These are phyloP conservation scores for Plantago coronopus DNA, from an alignment of 305 asterid species.

Conservation along the genomic window DNA sequence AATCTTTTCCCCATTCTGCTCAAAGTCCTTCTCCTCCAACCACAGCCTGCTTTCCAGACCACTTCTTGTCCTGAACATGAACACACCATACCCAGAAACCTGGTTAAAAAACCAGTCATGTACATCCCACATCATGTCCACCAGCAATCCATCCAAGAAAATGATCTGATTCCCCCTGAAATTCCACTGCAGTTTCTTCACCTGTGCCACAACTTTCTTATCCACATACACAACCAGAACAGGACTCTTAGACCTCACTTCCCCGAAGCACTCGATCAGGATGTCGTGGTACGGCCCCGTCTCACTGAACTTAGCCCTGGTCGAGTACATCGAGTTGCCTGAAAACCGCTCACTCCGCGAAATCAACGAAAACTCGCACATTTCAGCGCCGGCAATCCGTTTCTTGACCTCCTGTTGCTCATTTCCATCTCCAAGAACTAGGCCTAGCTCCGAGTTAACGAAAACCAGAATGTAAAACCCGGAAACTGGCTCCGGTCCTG, in stretches of 20 bases:
- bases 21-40: slow-evolving; percentile 50
- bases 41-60: slow-evolving; percentile 76
- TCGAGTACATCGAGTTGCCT: slow-evolving; percentile 43
- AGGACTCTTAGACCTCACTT: slow-evolving; percentile 23
- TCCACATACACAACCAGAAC: slow-evolving; percentile 54
- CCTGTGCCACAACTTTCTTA: slow-evolving; percentile 51
- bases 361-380: slow-evolving; percentile 33
- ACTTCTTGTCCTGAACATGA: slow-evolving; percentile 77
- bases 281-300: slow-evolving; percentile 50
- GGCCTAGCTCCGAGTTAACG: slow-evolving; percentile 44
- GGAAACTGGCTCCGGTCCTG: slow-evolving; percentile 63
- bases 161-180: slow-evolving; percentile 70
- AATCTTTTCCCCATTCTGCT: slow-evolving; percentile 36
- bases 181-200: slow-evolving; percentile 66
- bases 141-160: slow-evolving; percentile 56
- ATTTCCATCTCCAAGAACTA: slow-evolving; percentile 54
- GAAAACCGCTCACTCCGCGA: slow-evolving; percentile 51
- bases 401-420: slow-evolving; percentile 27
- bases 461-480: slow-evolving; percentile 45
- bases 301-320: slow-evolving; percentile 58
- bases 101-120: slow-evolving; percentile 62
- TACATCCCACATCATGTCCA: slow-evolving; percentile 89
- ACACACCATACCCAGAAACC: slow-evolving; percentile 39
- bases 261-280: slow-evolving; percentile 40
- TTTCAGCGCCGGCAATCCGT: slow-evolving; percentile 10